Conservation (phyloP, 2,329 filamentous ascomycete species). For the Fusarium dimerum region DNA sequence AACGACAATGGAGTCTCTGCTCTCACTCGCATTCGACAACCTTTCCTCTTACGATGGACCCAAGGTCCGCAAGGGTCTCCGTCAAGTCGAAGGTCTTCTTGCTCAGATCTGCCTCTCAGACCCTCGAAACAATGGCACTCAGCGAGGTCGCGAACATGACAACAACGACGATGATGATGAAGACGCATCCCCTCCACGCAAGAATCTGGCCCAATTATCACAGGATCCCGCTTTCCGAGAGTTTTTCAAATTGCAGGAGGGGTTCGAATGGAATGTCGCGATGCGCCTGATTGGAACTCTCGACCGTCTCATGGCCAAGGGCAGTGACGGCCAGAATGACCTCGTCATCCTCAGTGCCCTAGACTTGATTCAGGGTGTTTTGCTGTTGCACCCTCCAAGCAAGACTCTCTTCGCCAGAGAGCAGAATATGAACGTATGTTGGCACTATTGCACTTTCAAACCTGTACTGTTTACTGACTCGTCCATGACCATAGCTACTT, state of each 20-base stretch:
- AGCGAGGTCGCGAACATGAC: slow-evolving; percentile 25
- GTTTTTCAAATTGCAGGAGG: slow-evolving; percentile 95
- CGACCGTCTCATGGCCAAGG: slow-evolving; percentile 81
- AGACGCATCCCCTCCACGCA: slow-evolving; percentile 49
- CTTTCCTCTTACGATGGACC: slow-evolving; percentile 86
- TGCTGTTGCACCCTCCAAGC: slow-evolving; percentile 88
- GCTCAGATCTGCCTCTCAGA: slow-evolving; percentile 88
- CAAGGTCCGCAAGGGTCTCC: slow-evolving; percentile 91
- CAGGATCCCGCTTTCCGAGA: slow-evolving; percentile 89
- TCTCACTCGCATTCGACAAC: slow-evolving; percentile 94
- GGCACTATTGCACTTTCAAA: not conserved
- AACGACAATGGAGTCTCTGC: slow-evolving; percentile 77
- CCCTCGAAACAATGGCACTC: slow-evolving; percentile 23
- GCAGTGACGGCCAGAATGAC: slow-evolving; percentile 81
- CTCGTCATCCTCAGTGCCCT: slow-evolving; percentile 84
- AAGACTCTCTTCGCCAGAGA: slow-evolving; percentile 84
- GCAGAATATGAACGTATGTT: slow-evolving; percentile 85
- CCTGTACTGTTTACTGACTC: slow-evolving; percentile 11
- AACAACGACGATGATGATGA: slow-evolving; percentile 38
- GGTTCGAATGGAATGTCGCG: slow-evolving; percentile 97
- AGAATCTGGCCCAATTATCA: slow-evolving; percentile 68
- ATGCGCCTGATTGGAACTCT: slow-evolving; percentile 83
- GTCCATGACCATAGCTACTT: slow-evolving; percentile 61
- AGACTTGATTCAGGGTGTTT: slow-evolving; percentile 82
- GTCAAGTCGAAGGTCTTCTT: slow-evolving; percentile 90